Evolutionary conservation across 2,329 filamentous ascomycete species (phyloP).

Genomic region (Diaporthe destruens): DNA sequence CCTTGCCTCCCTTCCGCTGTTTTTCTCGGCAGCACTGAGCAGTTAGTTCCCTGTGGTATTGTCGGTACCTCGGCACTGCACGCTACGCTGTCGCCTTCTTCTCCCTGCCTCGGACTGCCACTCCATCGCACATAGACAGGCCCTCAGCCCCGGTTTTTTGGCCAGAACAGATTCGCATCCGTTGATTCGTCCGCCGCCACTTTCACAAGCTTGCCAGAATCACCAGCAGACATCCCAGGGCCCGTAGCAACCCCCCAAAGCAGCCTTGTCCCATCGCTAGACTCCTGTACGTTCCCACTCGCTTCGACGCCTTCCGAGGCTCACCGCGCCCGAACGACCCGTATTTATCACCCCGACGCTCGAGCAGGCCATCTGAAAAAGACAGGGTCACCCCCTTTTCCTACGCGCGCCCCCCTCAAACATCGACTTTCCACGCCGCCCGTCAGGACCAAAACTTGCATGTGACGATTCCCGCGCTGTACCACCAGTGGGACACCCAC

Average conservation of each 20-base stretch:
- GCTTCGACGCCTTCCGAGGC: constrained; percentile 24
- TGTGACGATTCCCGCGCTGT: constrained; percentile 24
- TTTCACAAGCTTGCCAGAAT: constrained; percentile 33
- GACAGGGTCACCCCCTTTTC: constrained; percentile 16
- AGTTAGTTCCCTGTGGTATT: background rate
- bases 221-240: constrained; percentile 26
- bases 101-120: background rate
- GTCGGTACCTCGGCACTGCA: constrained; percentile 3
- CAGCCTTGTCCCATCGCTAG: constrained; percentile 29
- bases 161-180: constrained; percentile 25
- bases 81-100: background rate
- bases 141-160: constrained; percentile 8
- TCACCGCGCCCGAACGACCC: constrained; percentile 27
- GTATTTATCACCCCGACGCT: background rate
- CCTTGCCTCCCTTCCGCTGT: background rate
- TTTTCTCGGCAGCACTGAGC: background rate
- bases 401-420: background rate
- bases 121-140: constrained; percentile 7
- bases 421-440: constrained; percentile 2
- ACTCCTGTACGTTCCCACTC: constrained; percentile 24
- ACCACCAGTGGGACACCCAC: constrained; percentile 35
- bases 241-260: constrained; percentile 21
- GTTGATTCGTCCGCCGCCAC: constrained; percentile 27
- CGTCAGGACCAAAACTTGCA: constrained; percentile 21
- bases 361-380: constrained; percentile 16